Evolutionary conservation across 805 yeast species (phyloP).

Genomic region (Teunomyces panamensis): DNA sequence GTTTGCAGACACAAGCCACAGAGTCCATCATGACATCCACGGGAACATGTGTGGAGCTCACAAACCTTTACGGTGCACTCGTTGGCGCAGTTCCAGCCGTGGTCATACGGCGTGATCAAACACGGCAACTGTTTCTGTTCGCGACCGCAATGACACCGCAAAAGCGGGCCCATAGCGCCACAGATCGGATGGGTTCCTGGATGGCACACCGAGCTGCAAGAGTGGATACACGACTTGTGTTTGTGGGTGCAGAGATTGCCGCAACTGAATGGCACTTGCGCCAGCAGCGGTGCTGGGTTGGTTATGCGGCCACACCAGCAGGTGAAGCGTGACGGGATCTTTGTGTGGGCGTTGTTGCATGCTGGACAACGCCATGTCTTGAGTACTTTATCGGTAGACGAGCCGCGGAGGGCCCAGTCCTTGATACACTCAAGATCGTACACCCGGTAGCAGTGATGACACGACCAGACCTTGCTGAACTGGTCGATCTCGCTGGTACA

Average conservation of each 20-base stretch:
- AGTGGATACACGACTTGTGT: constrained; percentile 62
- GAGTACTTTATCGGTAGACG: constrained; percentile 53
- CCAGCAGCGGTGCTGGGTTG: constrained; percentile 54
- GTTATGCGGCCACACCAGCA: constrained; percentile 89
- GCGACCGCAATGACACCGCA: constrained; percentile 75
- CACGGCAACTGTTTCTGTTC: constrained; percentile 67
- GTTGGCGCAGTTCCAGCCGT: constrained; percentile 67
- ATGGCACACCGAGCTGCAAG: constrained; percentile 75
- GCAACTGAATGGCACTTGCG: constrained; percentile 77
- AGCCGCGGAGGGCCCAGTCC: constrained; percentile 82
- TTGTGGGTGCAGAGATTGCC: constrained; percentile 74
- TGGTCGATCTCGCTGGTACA: constrained; percentile 81
- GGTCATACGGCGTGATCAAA: constrained; percentile 61
- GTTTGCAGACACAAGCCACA: constrained; percentile 69
- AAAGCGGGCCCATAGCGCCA: constrained; percentile 70
- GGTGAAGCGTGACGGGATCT: constrained; percentile 54
- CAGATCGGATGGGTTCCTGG: constrained; percentile 87
- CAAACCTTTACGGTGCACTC: constrained; percentile 63
- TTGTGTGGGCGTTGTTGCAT: constrained; percentile 54
- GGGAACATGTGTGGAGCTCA: constrained; percentile 62
- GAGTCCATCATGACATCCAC: constrained; percentile 72
- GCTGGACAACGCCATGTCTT: constrained; percentile 85
- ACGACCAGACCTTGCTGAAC: constrained; percentile 71
- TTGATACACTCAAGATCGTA: constrained; percentile 82
- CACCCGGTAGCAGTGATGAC: constrained; percentile 73